Evolutionary conservation across 2,329 filamentous ascomycete species (phyloP).

Genomic region (Ceratocystis ficicola): DNA sequence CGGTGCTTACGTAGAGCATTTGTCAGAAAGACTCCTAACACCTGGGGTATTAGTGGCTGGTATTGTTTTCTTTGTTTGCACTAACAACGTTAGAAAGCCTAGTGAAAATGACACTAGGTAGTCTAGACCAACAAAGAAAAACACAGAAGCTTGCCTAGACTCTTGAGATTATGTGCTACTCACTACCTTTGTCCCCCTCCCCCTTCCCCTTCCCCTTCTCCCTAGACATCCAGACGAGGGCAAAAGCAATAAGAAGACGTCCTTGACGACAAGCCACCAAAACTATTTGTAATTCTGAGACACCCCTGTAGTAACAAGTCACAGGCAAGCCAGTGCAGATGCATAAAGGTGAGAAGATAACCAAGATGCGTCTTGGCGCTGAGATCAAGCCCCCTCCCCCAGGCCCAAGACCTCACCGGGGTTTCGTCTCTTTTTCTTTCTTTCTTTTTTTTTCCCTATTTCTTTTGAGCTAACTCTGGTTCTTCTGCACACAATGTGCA

Average conservation of each 20-base stretch:
- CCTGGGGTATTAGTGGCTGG: too few species aligned
- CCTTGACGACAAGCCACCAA: neutral
- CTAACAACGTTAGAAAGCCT: too few species aligned
- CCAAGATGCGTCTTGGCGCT: neutral
- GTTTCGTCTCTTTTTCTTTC: neutral
- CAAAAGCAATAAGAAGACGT: neutral
- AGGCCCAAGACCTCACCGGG: too few species aligned
- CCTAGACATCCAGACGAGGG: neutral
- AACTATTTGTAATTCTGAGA: constrained; percentile 8
- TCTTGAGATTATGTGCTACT: too few species aligned
- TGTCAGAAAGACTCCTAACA: too few species aligned
- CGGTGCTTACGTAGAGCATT: too few species aligned
- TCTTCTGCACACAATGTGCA: neutral
- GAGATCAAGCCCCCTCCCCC: neutral
- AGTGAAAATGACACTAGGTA: too few species aligned
- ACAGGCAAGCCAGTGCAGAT: neutral
- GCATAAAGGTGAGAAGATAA: neutral
- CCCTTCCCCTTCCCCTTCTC: too few species aligned
- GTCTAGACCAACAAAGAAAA: too few species aligned
- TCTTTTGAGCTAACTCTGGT: neutral
- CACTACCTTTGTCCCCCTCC: too few species aligned
- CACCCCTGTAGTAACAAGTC: neutral
- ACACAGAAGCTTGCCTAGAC: too few species aligned
- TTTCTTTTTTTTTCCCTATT: neutral
- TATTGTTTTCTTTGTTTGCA: too few species aligned